Percentiles rank a stretch among this genome's conserved stretches.
phyloP scores from a whole-genome alignment of 2,329 filamentous ascomycete genomes.

The Colletotrichum sp. region DNA sequence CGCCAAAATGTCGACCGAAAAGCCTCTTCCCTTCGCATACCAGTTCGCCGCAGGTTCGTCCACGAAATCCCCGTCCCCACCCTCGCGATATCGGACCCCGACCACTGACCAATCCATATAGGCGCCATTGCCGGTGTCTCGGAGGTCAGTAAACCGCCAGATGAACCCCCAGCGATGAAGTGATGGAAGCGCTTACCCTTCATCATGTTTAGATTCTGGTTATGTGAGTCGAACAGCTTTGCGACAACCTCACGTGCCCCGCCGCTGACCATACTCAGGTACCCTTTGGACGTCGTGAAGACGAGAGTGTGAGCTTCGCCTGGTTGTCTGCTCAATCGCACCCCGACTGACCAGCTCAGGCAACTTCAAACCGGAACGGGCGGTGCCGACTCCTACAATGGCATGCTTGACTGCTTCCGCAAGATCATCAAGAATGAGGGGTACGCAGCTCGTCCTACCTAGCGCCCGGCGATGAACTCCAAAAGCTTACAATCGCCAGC shows the following conservation, averaged over 20 bases:
- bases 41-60: constrained; percentile 88
- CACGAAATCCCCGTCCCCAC: constrained; percentile 26
- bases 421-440: constrained; percentile 98
- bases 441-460: constrained; percentile 51
- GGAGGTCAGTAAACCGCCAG: constrained; percentile 70
- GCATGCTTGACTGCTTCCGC: constrained; percentile 97
- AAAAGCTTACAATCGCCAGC: constrained; percentile 46
- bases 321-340: constrained; percentile 3
- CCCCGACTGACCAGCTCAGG: constrained; percentile 51
- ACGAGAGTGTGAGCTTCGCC: constrained; percentile 80
- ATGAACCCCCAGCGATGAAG: neutral
- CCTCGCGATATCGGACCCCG: constrained; percentile 23
- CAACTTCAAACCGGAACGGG: constrained; percentile 83
- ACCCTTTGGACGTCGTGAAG: constrained; percentile 98
- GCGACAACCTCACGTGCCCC: constrained; percentile 21
- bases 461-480: neutral
- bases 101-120: constrained; percentile 40
- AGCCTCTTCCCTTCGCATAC: constrained; percentile 90
- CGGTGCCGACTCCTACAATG: constrained; percentile 87
- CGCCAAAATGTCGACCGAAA: constrained; percentile 65
- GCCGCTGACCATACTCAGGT: constrained; percentile 62
- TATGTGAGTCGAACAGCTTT: constrained; percentile 63
- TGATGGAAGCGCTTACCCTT: constrained; percentile 28
- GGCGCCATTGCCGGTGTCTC: constrained; percentile 96
- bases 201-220: constrained; percentile 73